phyloP scores from a whole-genome alignment of 2,329 filamentous ascomycete genomes.

The Botrytis hyacinthi region DNA sequence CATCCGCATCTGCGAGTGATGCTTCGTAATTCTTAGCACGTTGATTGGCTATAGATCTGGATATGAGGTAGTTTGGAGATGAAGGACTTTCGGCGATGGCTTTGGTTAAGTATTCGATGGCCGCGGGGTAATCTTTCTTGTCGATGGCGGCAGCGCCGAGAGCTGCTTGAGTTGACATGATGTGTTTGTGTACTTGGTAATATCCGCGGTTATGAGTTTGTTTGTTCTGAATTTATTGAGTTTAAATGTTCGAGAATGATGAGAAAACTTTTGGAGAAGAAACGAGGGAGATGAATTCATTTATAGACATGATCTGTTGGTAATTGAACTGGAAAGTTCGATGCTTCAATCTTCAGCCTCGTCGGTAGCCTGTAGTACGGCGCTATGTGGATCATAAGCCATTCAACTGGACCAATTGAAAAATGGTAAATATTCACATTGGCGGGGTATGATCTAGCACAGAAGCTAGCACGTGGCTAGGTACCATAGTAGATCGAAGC shows the following conservation, averaged over 20 bases:
- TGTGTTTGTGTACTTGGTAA: constrained; percentile 10
- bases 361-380: not conserved
- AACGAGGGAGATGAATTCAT: not conserved
- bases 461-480: not conserved
- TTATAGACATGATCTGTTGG: not conserved
- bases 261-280: not conserved
- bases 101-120: constrained; percentile 64
- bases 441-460: not conserved
- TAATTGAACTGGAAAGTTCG: constrained; percentile 6
- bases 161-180: constrained; percentile 51
- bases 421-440: not conserved
- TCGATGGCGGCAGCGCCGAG: constrained; percentile 60
- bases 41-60: constrained; percentile 76
- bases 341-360: not conserved
- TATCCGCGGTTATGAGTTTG: not conserved
- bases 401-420: not conserved
- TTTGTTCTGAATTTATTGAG: not conserved
- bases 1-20: constrained; percentile 69
- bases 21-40: constrained; percentile 58
- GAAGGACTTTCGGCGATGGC: constrained; percentile 64
- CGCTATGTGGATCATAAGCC: not conserved
- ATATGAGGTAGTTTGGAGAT: constrained; percentile 77
- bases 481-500: not conserved
- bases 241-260: not conserved
- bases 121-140: constrained; percentile 61